Base-by-base conservation (phyloP, 768 basidiomycete genomes). In the Astraeus odoratus region DNA sequence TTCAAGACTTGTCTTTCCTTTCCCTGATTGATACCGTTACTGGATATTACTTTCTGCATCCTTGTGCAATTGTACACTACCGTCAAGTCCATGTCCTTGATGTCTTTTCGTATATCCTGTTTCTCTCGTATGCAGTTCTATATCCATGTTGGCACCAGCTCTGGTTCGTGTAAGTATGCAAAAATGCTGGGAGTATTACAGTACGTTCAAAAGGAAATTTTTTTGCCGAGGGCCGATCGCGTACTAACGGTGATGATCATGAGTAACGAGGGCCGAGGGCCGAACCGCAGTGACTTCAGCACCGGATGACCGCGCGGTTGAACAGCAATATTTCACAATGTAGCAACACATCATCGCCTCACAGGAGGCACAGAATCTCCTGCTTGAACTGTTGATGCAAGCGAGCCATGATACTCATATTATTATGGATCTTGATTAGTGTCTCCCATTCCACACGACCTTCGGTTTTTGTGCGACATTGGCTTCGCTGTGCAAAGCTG, bases 51-150 rank as follows among this genome's bases (percentile, higher is more conserved):
- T 19, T 29, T 5, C 22, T 13, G 20, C 27, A 29, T 41, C 27
- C n/a, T n/a, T n/a, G 18, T 30, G 39, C 39, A 41, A 29, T 36
- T 41, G 39, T 41, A 41, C 29, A 41, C 19, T 29, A 41, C 26
- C 16, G 26, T 29, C 25, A 29, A 18, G 25, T 26, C 27, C 16
- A 19, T 29, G 18, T 23, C 22, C 9, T 29, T 26, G 27, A 10
- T 29, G n/a, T 22, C 10, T 41, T 30, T 29, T 19, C 13, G 8
- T 7, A 41, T 26, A 12, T n/a, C n/a, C 10, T 31, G 30, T n/a
- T 31, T 31, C 30, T 31, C 30, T 31, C n/a, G 10, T 10, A 31
- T 5, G 3, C n/a, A 31, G 4, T 31, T 13, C 5, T 4, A 31
- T n/a, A 12, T n/a, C n/a, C 30, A 12, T 12, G 4, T 12, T 10